Evolutionary conservation across 306 rosid species (phyloP).

Genomic region (Leucaena leucocephala): DNA sequence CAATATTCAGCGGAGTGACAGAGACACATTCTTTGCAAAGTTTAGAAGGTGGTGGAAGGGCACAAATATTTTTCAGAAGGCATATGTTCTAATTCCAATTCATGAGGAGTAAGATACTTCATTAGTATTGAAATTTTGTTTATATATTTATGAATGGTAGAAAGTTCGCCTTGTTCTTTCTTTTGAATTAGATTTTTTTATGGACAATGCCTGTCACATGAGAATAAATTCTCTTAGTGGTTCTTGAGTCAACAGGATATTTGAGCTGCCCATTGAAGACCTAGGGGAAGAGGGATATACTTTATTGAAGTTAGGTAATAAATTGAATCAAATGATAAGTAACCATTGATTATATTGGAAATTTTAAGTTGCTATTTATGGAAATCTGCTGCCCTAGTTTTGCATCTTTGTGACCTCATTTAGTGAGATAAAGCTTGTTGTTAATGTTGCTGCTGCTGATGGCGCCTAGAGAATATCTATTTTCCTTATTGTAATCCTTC

Average conservation of each 20-base stretch:
- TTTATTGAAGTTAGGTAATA: conserved; percentile 14
- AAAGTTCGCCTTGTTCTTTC: conserved; percentile 23
- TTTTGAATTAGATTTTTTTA: conserved; percentile 18
- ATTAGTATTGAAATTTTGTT: conserved; percentile 20
- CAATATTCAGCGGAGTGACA: conserved; percentile 62
- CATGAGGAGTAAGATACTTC: conserved; percentile 75
- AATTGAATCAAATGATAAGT: conserved; percentile 4
- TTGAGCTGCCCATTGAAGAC: background rate
- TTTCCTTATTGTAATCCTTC: background rate
- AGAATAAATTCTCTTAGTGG: background rate
- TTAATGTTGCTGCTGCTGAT: background rate
- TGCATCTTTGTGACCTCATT: background rate
- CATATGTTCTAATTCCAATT: conserved; percentile 86
- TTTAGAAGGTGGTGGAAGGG: conserved; percentile 99
- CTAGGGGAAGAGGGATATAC: background rate
- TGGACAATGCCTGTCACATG: conserved; percentile 26
- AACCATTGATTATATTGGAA: conserved; percentile 7
- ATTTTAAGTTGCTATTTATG: background rate
- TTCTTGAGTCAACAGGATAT: background rate
- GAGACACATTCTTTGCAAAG: conserved; percentile 62
- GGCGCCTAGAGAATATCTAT: background rate
- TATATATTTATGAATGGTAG: conserved; percentile 24
- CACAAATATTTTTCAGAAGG: conserved; percentile 84
- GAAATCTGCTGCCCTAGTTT: background rate
- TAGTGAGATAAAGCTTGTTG: too few species aligned